Percentiles rank a stretch among this genome's conserved stretches.
Conservation (phyloP, 176 grass and related monocot genomes). For the Eremochloa ophiuroides region DNA sequence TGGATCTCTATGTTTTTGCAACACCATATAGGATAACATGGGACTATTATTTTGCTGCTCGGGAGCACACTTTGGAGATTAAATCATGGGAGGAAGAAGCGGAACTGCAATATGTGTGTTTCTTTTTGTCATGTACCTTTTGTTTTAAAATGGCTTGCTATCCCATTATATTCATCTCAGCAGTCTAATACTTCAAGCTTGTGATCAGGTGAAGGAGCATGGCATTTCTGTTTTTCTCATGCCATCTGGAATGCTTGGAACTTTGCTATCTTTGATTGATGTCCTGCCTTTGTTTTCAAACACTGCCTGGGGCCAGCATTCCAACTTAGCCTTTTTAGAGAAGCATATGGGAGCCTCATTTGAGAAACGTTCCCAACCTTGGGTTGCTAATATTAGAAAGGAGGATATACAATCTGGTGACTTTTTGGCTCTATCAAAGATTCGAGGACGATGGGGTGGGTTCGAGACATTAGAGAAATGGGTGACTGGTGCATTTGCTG, state of each 20-base stretch:
- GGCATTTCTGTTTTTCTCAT: conserved; percentile 90
- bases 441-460: conserved; percentile 77
- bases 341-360: conserved; percentile 88
- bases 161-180: conserved; percentile 12
- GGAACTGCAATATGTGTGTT: conserved; percentile 74
- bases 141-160: background rate
- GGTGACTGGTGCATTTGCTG: conserved; percentile 89
- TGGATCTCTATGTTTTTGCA: conserved; percentile 91
- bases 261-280: conserved; percentile 73
- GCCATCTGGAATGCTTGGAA: conserved; percentile 92
- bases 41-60: conserved; percentile 75
- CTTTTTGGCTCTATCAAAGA: conserved; percentile 78
- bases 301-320: conserved; percentile 76
- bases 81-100: conserved; percentile 81
- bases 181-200: conserved; percentile 18
- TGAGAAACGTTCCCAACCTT: conserved; percentile 58
- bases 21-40: conserved; percentile 84
- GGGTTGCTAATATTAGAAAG: conserved; percentile 47
- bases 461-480: conserved; percentile 93
- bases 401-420: conserved; percentile 77
- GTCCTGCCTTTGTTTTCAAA: conserved; percentile 87
- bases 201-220: conserved; percentile 74
- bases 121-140: conserved; percentile 5
- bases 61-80: conserved; percentile 62
- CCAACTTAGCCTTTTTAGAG: conserved; percentile 70